Base-by-base conservation (phyloP, 495 filamentous ascomycete genomes). In the Bathelium albidoporum region DNA sequence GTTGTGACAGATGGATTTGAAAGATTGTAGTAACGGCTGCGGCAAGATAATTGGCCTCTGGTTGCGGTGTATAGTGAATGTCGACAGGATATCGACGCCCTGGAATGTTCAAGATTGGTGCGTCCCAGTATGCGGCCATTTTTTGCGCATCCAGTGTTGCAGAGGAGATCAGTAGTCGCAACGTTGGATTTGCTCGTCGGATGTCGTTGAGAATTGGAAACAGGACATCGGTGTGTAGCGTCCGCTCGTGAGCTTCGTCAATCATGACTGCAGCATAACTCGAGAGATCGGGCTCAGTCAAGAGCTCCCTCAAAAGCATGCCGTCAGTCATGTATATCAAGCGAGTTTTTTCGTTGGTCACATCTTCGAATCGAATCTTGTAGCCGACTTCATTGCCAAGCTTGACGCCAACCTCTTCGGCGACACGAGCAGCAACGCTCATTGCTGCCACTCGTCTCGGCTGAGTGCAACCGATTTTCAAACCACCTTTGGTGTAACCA, bases 271-370 rank as follows among this genome's bases (percentile, higher is more conserved):
- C 89, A 0, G 90, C 87, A 70, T 97, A 97, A n/a, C 82, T 84
- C 12, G 86, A 81, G 12, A 97, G 75, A 62, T 90, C 87, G 0
- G 95, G 93, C 72, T 96, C 91, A 0, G 90, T 91, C 68, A 97
- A 82, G 66, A 97, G 87, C 70, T 97, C 93, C 70, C 92, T 82
- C 22, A 97, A 79, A 49, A 97, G 80, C 91, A 97, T 97, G 65
- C 94, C 94, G 72, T 98, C 94, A 1, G 94, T 98, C 91, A 96
- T 95, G 72, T 96, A 98, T 74, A 97, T 96, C 29, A 98, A 74
- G 44, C 92, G 80, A 0, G 94, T 97, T 76, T 96, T 95, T 66
- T 96, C 91, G 69, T 84, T 90, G 0, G 94, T 97, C 52, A 85
- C 84, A 73, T 98, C 91, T 70, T 98, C 94, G 70, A 97, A 98